Conservation (phyloP, 164 flowering plant genomes). For the Nymphaea thermarum region DNA sequence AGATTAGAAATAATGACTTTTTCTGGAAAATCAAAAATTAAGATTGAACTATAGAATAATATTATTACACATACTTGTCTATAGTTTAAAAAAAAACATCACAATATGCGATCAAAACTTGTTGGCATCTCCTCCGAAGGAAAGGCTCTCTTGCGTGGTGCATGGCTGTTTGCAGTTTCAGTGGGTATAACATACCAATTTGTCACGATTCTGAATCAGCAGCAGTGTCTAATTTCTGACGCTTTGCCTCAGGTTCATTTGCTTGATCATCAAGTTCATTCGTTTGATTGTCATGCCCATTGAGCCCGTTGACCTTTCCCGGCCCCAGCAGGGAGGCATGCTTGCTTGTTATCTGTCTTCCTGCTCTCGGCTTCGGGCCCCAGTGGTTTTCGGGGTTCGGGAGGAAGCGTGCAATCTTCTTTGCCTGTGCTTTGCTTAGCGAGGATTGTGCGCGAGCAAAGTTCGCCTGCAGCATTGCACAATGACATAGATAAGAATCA, state of each 20-base stretch:
- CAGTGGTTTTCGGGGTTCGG: conserved; percentile 96
- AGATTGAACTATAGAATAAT: too few species aligned
- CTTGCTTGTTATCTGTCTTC: conserved; percentile 82
- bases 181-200: neutral
- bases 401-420: conserved; percentile 88
- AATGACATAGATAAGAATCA: too few species aligned
- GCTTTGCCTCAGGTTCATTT: conserved; percentile 43
- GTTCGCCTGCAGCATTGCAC: conserved; percentile 46
- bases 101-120: too few species aligned
- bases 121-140: too few species aligned
- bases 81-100: too few species aligned
- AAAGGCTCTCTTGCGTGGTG: neutral
- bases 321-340: conserved; percentile 80
- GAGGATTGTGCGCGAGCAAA: conserved; percentile 85
- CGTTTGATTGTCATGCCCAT: conserved; percentile 25
- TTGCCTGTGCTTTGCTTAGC: conserved; percentile 83
- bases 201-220: neutral
- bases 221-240: conserved; percentile 36
- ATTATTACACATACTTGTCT: too few species aligned
- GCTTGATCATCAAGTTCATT: neutral
- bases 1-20: too few species aligned
- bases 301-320: conserved; percentile 37
- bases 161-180: neutral
- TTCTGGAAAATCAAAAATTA: too few species aligned
- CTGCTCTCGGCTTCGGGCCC: conserved; percentile 97